Evolutionary conservation across 1,284 basidiomycete genomes (phyloP).

Genomic region (Coniferiporia sulphurascens): DNA sequence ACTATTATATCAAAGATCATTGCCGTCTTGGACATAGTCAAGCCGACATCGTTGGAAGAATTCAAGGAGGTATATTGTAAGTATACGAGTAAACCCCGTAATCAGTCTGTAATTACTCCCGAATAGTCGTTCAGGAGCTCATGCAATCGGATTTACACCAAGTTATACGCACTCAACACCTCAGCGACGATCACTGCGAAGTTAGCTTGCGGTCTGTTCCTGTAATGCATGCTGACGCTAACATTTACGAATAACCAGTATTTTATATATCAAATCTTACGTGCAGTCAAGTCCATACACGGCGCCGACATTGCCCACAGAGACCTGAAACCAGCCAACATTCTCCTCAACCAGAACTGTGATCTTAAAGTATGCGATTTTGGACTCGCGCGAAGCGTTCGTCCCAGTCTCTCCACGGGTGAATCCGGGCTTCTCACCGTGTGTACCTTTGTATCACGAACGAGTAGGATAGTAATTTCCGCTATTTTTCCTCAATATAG

Average conservation of each 20-base stretch:
- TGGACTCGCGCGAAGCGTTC: slow-evolving; percentile 88
- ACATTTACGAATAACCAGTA: slow-evolving; percentile 82
- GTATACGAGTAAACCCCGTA: slow-evolving; percentile 21
- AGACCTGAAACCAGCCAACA: slow-evolving; percentile 94
- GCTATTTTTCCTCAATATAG: slow-evolving; percentile 51
- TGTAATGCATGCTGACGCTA: slow-evolving; percentile 94
- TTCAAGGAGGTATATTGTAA: slow-evolving; percentile 91
- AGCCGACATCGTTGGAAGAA: slow-evolving; percentile 82
- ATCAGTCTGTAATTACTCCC: not conserved
- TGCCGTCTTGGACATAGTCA: slow-evolving; percentile 95
- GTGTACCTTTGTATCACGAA: slow-evolving; percentile 41
- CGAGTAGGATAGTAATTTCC: slow-evolving; percentile 40
- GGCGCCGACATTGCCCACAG: slow-evolving; percentile 97
- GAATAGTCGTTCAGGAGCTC: slow-evolving; percentile 71
- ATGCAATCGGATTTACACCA: slow-evolving; percentile 99
- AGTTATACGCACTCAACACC: slow-evolving; percentile 57
- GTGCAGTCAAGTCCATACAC: slow-evolving; percentile 98
- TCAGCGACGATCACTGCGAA: slow-evolving; percentile 6
- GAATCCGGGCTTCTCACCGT: slow-evolving; percentile 58
- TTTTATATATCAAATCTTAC: slow-evolving; percentile 98
- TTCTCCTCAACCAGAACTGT: slow-evolving; percentile 97
- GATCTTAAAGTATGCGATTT: slow-evolving; percentile 99
- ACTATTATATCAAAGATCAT: slow-evolving; percentile 58
- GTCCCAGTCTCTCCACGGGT: slow-evolving; percentile 50
- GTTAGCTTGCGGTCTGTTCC: slow-evolving; percentile 61